Evolutionary conservation across 345 rosid species (phyloP), one percentile per base, ranked within the genome.

Genomic region (Bruguiera gymnorhiza): DNA sequence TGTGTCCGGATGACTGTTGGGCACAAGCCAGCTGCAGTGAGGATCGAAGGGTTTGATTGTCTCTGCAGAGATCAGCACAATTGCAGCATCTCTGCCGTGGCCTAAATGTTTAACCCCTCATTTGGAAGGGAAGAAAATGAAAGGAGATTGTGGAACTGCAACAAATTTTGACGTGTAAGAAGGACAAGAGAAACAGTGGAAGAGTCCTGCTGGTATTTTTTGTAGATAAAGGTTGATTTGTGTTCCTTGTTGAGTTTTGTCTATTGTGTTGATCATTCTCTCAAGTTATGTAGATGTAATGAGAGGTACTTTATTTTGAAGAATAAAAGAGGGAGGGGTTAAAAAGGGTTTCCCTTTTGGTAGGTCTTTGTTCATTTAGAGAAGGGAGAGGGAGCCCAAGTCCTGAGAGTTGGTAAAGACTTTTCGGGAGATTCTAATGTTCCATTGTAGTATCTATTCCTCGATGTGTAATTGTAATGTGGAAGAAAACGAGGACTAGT

Each of bases 11-110:
- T 67, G 81, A 87, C 86, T 62, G 83, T 73, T 7, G 91, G 87
- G 76, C 73, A 83, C 54, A 80, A 70, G 55, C 93, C 91, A 11
- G 86, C 88, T 13, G 83, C 87, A 6, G 90, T 89, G 52, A 88
- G 96, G 73, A 82, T 91, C 50, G 97, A 91, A 84, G 97, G 97
- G 50, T 91, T 91, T 50, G 88, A 89, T 74, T 87, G 92, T 70
- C 85, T 84, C 21, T 78, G 73, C 82, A 62, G 87, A 71, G 86
- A 89, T 69, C 54, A 82, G 34, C 83, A 80, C 67, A 81, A 76
- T 76, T 83, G 91, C 69, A 85, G 93, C 81, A 85, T 91, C 82
- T 71, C 88, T 52, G 90, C 97, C 5, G 81, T 89, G 83, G 96
- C 93, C 23, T 89, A 79, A 74, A 23, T 16, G 6, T 73, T 66